Evolutionary conservation across 179 eudicot genomes (phyloP), one percentile per base, ranked within the genome.

Genomic region (Camellia oleifera): DNA sequence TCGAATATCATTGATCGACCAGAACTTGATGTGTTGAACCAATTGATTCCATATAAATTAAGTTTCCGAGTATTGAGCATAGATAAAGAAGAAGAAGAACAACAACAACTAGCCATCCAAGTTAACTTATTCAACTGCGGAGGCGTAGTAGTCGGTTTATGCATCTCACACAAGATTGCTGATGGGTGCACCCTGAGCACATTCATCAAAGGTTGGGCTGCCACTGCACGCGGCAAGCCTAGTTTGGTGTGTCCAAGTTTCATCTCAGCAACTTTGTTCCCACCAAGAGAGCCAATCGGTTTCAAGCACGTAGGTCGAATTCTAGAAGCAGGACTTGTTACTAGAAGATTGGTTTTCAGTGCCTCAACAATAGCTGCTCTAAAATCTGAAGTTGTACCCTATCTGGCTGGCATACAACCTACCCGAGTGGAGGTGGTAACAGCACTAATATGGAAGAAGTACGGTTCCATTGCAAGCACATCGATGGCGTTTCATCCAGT

Each of bases 351-450:
- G 44, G 40, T 78, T 11, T 86, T 86, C 74, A 79, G 44, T 75
- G 45, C 81, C 46, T 78, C 82, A 9, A 50, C 78, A 15, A 78
- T 86, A n/a, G 44, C 75, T 2, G 66, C 62, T 8, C 46, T 86
- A 1, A 78, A 76, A 26, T 17, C 10, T 1, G 3, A 45, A 50
- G 79, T 65, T 5, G 48, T 52, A 54, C 42, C 14, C 5, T 4
- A 13, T 40, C 61, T 7, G 4, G 48, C 20, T 0, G 20, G 10
- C 0, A 26, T 12, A 17, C 60, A 66, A 6, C 86, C 88, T 4
- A 78, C 81, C 0, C 80, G 88, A 4, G 86, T 83, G 4, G 81
- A 86, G 81, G 78, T 81, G 11, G 79, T 86, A 2, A 18, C 82
- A 2, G 86, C 88, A 0, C 26, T 78, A 56, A 68, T 86, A 57